These are phyloP conservation scores for Filosporella fistucella DNA, from an alignment of 495 filamentous ascomycete genomes.

Conservation along the genomic window DNA sequence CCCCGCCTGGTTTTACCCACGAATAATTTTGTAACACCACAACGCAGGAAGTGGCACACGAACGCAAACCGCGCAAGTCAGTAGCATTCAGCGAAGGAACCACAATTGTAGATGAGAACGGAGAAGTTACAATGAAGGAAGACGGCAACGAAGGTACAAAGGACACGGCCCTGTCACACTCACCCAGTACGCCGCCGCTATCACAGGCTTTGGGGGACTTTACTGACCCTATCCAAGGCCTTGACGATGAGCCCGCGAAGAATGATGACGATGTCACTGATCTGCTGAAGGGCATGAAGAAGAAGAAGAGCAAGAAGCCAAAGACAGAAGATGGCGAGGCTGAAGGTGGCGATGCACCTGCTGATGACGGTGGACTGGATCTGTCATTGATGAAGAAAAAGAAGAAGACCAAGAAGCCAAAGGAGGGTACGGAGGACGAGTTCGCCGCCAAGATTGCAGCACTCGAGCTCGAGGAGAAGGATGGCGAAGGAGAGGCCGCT, in stretches of 20 bases:
- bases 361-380: slow-evolving; percentile 60
- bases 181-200: slow-evolving; percentile 55
- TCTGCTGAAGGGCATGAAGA: slow-evolving; percentile 77
- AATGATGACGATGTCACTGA: slow-evolving; percentile 65
- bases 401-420: slow-evolving; percentile 88
- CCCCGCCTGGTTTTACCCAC: slow-evolving; percentile 9
- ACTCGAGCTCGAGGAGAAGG: slow-evolving; percentile 75
- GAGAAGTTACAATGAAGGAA: slow-evolving; percentile 61
- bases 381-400: slow-evolving; percentile 80
- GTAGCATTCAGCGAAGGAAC: slow-evolving; percentile 85
- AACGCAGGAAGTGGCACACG: slow-evolving; percentile 27
- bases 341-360: slow-evolving; percentile 42
- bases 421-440: slow-evolving; percentile 53
- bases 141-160: slow-evolving; percentile 61
- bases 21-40: slow-evolving; percentile 26
- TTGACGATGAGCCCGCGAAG: slow-evolving; percentile 23
- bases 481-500: slow-evolving; percentile 53
- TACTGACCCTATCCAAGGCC: slow-evolving; percentile 37
- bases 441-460: slow-evolving; percentile 57
- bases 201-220: slow-evolving; percentile 43
- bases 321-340: slow-evolving; percentile 58
- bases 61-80: slow-evolving; percentile 73
- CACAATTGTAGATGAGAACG: slow-evolving; percentile 80
- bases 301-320: slow-evolving; percentile 75
- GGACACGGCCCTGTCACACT: slow-evolving; percentile 63